Percentiles rank a stretch among this genome's conserved stretches.
These are phyloP conservation scores for Clonostachys rosea DNA, from an alignment of 2,329 filamentous ascomycete species.

Conservation along the genomic window DNA sequence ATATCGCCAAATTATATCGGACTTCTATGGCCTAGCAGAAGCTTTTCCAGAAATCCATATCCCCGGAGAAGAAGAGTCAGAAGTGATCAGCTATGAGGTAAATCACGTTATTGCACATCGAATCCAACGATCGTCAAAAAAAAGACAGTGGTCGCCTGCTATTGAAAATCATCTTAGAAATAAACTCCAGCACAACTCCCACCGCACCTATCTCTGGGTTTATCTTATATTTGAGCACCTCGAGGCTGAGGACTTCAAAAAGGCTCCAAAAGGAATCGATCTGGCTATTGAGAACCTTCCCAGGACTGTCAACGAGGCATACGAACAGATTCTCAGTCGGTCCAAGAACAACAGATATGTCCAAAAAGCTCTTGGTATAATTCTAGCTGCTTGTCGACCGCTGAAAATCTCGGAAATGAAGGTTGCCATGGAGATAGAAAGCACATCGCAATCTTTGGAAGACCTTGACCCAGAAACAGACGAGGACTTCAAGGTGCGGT, in stretches of 20 bases:
- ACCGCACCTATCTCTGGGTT: conserved; percentile 31
- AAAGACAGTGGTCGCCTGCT: conserved; percentile 8
- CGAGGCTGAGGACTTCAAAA: neutral
- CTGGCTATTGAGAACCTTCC: conserved; percentile 14
- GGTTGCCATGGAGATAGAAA: conserved; percentile 11
- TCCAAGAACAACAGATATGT: conserved; percentile 6
- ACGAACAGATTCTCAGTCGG: conserved; percentile 18
- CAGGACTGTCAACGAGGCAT: conserved; percentile 17
- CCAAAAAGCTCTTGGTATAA: conserved; percentile 14
- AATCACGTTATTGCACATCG: conserved; percentile 23
- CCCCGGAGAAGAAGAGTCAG: conserved; percentile 26
- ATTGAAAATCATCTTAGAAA: conserved; percentile 10
- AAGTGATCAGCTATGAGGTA: conserved; percentile 25
- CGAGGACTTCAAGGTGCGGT: neutral
- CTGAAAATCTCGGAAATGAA: conserved; percentile 19
- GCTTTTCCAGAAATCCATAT: conserved; percentile 22
- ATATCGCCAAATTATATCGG: conserved; percentile 17
- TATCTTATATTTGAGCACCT: conserved; percentile 25
- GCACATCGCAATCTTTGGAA: conserved; percentile 3
- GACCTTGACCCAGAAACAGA: conserved; percentile 12
- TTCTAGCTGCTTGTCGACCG: conserved; percentile 16
- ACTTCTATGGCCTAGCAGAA: conserved; percentile 11
- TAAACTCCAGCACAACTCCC: conserved; percentile 7
- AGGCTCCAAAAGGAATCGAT: conserved; percentile 7
- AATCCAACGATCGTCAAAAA: conserved; percentile 9